Conservation (phyloP, 2,329 filamentous ascomycete species). For the Ophiosphaerella narmari region DNA sequence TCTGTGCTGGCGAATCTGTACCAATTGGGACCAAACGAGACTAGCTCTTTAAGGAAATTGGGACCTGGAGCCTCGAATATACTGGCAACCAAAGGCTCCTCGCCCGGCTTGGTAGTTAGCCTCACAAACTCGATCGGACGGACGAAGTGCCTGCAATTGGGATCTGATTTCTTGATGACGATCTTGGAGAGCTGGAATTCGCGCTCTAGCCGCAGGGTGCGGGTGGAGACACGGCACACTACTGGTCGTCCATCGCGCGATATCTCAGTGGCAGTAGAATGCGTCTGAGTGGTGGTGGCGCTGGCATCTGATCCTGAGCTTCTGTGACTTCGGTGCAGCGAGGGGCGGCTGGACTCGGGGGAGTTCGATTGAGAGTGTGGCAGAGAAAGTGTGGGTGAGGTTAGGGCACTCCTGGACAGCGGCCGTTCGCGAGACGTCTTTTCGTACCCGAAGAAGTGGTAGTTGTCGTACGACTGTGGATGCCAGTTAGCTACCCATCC, state of each 20-base stretch:
- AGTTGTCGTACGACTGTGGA: constrained; percentile 79
- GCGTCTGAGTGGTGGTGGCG: constrained; percentile 51
- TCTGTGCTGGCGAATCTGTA: constrained; percentile 37
- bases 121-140: constrained; percentile 80
- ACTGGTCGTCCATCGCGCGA: constrained; percentile 58
- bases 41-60: constrained; percentile 71
- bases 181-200: constrained; percentile 82
- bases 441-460: constrained; percentile 60
- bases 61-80: constrained; percentile 79
- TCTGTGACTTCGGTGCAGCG: constrained; percentile 32
- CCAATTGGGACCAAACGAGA: constrained; percentile 73
- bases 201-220: constrained; percentile 81
- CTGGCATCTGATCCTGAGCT: constrained; percentile 45
- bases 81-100: constrained; percentile 76
- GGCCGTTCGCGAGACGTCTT: constrained; percentile 25
- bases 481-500: constrained; percentile 17
- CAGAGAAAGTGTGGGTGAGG: constrained; percentile 21
- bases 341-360: constrained; percentile 36
- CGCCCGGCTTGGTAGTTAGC: constrained; percentile 68
- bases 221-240: constrained; percentile 80
- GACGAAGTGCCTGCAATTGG: constrained; percentile 74
- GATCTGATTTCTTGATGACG: constrained; percentile 72
- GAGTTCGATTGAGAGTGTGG: constrained; percentile 23
- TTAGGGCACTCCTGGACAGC: constrained; percentile 30
- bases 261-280: constrained; percentile 52